phyloP scores from a whole-genome alignment of 2,329 filamentous ascomycete genomes.

The Juglanconis juglandina region DNA sequence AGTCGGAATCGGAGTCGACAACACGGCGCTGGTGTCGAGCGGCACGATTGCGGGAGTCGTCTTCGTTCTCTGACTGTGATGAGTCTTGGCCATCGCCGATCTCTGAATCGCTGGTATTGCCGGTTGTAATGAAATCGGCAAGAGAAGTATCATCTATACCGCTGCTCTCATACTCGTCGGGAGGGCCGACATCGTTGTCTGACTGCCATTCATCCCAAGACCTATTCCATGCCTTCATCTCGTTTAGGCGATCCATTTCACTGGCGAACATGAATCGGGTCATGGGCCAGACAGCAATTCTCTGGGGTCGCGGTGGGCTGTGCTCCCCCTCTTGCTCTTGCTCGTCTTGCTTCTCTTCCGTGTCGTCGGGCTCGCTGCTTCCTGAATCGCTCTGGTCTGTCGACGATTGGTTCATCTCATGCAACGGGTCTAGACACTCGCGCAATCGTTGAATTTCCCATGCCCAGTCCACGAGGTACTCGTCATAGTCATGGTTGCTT shows the following conservation, averaged over 20 bases:
- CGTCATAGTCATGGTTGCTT: background rate
- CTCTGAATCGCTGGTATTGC: background rate
- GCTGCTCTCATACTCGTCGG: slow-evolving; percentile 37
- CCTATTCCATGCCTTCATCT: slow-evolving; percentile 5
- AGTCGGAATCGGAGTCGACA: background rate
- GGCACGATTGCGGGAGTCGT: background rate
- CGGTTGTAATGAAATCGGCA: slow-evolving; percentile 16
- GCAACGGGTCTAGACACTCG: background rate
- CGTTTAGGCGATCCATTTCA: slow-evolving; percentile 15
- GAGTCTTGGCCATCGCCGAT: background rate
- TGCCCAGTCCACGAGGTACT: background rate
- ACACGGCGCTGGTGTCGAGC: background rate
- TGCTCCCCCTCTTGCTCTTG: background rate
- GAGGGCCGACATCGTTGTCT: slow-evolving; percentile 21
- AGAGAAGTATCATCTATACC: slow-evolving; percentile 35
- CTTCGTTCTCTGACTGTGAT: background rate
- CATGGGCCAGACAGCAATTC: slow-evolving; percentile 28
- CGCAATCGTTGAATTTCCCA: background rate
- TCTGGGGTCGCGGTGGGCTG: background rate
- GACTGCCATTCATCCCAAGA: slow-evolving; percentile 8
- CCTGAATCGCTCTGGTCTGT: background rate
- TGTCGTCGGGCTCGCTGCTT: background rate
- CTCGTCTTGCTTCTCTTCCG: background rate
- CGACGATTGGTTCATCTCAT: background rate
- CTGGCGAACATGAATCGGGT: slow-evolving; percentile 25